Base-by-base conservation (phyloP, 2,329 filamentous ascomycete species). In the Leptographium flavum region DNA sequence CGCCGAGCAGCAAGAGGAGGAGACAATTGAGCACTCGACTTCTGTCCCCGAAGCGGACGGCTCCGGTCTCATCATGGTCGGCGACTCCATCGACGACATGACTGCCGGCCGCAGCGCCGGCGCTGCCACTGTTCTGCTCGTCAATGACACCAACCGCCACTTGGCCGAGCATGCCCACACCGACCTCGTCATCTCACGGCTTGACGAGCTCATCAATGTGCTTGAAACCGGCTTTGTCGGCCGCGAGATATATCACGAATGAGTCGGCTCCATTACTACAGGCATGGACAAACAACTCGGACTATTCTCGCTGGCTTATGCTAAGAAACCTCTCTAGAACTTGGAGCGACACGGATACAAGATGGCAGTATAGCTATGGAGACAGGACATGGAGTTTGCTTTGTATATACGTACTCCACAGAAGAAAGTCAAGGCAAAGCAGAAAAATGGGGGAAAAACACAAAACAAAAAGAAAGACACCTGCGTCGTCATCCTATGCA, bases 31-130 rank as follows among this genome's bases (percentile, higher is more conserved):
- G 4, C 40, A 49, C 31, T 4, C 33, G 10, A 38, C 37, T 10
- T 25, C 7, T 54, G 42, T 52, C 35, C 51, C 39, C 21, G 57
- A 62, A 10, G 57, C 57, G 1, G 68, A 70, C 49, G 73, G 67
- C 3, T 69, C 63, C 36, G 61, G 59, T 6, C 55, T 78, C 36
- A 74, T 79, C 53, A 81, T 81, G 76, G 76, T 80, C 21, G 84
- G 84, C 4, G 84, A 90, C 58, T 87, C 81, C 15, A 77, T 94
- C 45, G 92, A 96, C 60, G 92, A 98, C 59, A 93, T 96, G 77
- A 84, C 81, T 8, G 87, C 90, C 1, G 90, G 92, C 0, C 74
- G 81, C 48, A 71, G 70, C 43, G 90, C 90, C 0, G 90, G 90
- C 1, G 86, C 88, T 1, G 83, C 87, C 30, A 96, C 92, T 0